Evolutionary conservation across 805 yeast species (phyloP).

Genomic region (Metschnikowia amazonensis): DNA sequence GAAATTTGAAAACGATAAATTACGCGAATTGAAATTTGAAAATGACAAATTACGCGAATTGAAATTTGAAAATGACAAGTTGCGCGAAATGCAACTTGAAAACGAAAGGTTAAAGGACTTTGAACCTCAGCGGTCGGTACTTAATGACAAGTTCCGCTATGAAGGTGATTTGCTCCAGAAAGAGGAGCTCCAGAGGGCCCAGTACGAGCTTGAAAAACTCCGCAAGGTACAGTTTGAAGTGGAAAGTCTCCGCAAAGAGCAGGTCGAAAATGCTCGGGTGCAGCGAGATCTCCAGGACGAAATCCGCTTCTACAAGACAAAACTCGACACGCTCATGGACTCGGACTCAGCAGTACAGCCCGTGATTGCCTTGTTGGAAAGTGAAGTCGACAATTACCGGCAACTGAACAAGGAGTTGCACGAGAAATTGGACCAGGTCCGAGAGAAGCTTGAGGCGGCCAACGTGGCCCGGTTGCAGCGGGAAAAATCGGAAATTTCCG

Average conservation of each 20-base stretch:
- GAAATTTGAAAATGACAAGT: conserved; percentile 34
- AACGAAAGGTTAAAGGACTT: too few relatives aligned
- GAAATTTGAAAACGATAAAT: neutral
- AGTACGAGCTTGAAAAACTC: conserved; percentile 7
- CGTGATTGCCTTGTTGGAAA: conserved; percentile 25
- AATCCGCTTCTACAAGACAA: conserved; percentile 28
- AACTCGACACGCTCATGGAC: conserved; percentile 23
- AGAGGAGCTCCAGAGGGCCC: conserved; percentile 1
- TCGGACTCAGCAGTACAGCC: conserved; percentile 13
- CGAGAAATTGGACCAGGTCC: conserved; percentile 15
- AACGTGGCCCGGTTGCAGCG: conserved; percentile 1
- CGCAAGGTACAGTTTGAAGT: conserved; percentile 27
- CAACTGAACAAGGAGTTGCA: conserved; percentile 24
- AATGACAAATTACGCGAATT: conserved; percentile 37
- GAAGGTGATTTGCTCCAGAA: neutral
- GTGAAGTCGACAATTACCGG: conserved; percentile 33
- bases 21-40: conserved; percentile 23
- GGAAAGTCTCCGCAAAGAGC: conserved; percentile 36
- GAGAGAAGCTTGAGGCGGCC: conserved; percentile 5
- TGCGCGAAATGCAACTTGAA: conserved; percentile 25
- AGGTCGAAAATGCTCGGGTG: conserved; percentile 36
- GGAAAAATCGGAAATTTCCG: neutral
- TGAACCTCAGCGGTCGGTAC: conserved; percentile 18
- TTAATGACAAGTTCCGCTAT: neutral
- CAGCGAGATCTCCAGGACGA: conserved; percentile 36